These are phyloP conservation scores for Babesia bigemina DNA, from an alignment of 169 alveolate genomes.

Conservation along the genomic window DNA sequence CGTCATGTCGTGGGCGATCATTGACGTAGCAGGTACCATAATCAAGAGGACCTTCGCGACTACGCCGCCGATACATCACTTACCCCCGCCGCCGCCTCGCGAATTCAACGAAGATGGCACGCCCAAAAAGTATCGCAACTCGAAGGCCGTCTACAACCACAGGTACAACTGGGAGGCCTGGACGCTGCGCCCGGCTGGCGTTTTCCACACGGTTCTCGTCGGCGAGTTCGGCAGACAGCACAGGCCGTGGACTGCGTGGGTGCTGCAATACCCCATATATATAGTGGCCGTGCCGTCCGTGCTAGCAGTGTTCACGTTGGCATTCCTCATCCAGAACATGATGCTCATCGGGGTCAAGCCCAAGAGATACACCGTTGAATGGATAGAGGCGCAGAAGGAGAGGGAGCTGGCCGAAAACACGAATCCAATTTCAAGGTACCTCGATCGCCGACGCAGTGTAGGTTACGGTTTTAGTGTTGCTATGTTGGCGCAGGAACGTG, in stretches of 20 bases:
- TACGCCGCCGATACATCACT: slow-evolving; percentile 68
- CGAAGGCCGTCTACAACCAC: slow-evolving; percentile 81
- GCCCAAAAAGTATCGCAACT: slow-evolving; percentile 80
- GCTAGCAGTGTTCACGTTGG: slow-evolving; percentile 69
- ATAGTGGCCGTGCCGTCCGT: slow-evolving; percentile 77
- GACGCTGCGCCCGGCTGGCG: slow-evolving; percentile 85
- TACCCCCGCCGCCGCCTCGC: slow-evolving; percentile 88
- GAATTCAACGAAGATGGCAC: slow-evolving; percentile 85
- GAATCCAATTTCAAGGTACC: slow-evolving; percentile 84
- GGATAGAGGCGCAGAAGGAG: slow-evolving; percentile 87
- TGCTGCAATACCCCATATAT: slow-evolving; percentile 73
- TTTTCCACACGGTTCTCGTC: slow-evolving; percentile 84
- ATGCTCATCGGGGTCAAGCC: slow-evolving; percentile 84
- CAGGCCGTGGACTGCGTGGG: slow-evolving; percentile 75
- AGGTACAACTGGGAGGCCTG: slow-evolving; percentile 87
- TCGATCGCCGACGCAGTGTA: slow-evolving; percentile 82
- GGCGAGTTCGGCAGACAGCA: slow-evolving; percentile 87
- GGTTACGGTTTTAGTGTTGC: not conserved
- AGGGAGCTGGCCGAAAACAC: slow-evolving; percentile 88
- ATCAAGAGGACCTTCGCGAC: slow-evolving; percentile 49
- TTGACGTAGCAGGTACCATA: not conserved
- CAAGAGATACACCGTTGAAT: slow-evolving; percentile 85
- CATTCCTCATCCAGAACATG: slow-evolving; percentile 78
- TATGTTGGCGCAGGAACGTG: slow-evolving; percentile 79
- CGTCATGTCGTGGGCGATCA: not conserved